Evolutionary conservation across 768 basidiomycete genomes (phyloP).

Genomic region (Mycena leptocephala): DNA sequence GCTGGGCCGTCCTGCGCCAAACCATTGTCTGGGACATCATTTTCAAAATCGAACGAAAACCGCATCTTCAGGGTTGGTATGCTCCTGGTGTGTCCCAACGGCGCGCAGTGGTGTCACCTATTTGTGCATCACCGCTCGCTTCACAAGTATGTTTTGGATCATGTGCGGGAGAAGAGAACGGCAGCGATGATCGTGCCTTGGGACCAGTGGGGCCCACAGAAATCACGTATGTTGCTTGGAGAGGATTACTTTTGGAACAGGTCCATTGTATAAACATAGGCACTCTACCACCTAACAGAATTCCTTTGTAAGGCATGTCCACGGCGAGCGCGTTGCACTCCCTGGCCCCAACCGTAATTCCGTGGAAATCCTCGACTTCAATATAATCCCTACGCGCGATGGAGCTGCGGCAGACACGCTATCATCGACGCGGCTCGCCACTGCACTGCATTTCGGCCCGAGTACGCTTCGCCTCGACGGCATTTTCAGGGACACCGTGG

Average conservation of each 20-base stretch:
- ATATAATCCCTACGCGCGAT: background rate
- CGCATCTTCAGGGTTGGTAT: constrained; percentile 14
- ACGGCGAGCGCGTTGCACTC: constrained; percentile 11
- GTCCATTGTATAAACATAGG: background rate
- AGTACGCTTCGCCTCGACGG: background rate
- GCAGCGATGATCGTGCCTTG: background rate
- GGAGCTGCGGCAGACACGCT: too few species aligned
- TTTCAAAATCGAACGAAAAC: background rate
- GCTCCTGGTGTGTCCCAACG: background rate
- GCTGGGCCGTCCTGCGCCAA: background rate
- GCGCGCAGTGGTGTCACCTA: background rate
- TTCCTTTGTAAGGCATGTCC: background rate
- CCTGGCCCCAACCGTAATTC: background rate
- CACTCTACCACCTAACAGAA: background rate
- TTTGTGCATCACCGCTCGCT: background rate
- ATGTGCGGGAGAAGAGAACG: background rate
- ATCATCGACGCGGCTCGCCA: background rate
- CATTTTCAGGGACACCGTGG: background rate
- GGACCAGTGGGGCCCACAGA: constrained; percentile 11
- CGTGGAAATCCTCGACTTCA: constrained; percentile 10
- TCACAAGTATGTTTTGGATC: background rate
- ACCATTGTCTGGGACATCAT: background rate
- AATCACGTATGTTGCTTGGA: background rate
- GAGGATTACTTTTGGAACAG: background rate
- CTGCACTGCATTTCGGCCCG: background rate